These are phyloP conservation scores for Candida nitratophila DNA, from an alignment of 805 yeast genomes.

Conservation along the genomic window DNA sequence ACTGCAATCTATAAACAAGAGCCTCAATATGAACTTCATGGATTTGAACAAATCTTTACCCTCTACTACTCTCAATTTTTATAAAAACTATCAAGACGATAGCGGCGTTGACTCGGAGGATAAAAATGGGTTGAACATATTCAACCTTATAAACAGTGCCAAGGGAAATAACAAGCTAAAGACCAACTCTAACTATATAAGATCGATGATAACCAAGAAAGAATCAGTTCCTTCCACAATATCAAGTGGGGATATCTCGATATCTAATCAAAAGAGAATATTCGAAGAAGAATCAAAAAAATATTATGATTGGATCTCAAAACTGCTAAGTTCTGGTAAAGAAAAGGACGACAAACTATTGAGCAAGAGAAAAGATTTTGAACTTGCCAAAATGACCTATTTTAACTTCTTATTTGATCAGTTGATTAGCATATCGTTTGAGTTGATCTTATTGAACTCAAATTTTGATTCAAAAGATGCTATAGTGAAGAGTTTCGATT, in stretches of 20 bases:
- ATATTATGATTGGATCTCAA: constrained; percentile 29
- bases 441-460: not conserved
- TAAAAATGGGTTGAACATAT: not conserved
- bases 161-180: not conserved
- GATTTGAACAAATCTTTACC: not conserved
- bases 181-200: not conserved
- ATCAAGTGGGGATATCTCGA: constrained; percentile 9
- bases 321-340: constrained; percentile 26
- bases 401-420: constrained; percentile 22
- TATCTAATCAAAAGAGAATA: constrained; percentile 14
- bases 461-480: constrained; percentile 3
- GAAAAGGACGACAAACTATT: constrained; percentile 26
- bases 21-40: not conserved
- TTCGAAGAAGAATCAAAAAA: constrained; percentile 31
- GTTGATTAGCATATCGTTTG: not conserved
- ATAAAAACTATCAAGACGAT: not conserved
- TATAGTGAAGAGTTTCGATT: not conserved
- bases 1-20: constrained; percentile 6
- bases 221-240: not conserved
- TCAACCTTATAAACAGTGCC: not conserved
- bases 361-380: constrained; percentile 22
- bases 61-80: not conserved
- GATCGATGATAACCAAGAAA: not conserved
- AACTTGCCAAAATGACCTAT: constrained; percentile 24
- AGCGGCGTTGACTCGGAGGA: not conserved